Percentiles rank a stretch among this genome's conserved stretches.
Conservation (phyloP, 768 basidiomycete genomes). For the Rhizopogon roseolus region DNA sequence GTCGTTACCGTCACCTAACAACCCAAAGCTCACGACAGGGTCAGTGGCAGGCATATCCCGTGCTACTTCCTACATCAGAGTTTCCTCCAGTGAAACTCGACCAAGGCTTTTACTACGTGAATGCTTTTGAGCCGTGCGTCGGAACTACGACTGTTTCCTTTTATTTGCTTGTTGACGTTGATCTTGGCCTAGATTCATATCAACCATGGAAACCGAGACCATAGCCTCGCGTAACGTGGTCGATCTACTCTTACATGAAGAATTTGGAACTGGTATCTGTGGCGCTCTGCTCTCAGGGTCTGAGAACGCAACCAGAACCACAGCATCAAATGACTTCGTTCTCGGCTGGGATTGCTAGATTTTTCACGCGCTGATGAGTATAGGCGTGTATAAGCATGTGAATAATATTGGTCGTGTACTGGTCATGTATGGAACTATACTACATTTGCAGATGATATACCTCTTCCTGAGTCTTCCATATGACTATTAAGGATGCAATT, state of each 20-base stretch:
- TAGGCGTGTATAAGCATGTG: neutral
- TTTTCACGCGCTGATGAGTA: neutral
- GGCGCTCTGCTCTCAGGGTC: constrained; percentile 33
- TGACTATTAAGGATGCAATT: too few species aligned
- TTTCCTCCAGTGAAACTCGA: constrained; percentile 81
- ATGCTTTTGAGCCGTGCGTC: constrained; percentile 84
- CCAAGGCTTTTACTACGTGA: constrained; percentile 83
- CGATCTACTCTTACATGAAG: constrained; percentile 70
- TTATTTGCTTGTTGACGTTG: neutral
- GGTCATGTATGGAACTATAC: neutral
- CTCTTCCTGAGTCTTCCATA: too few species aligned
- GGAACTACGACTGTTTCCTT: neutral
- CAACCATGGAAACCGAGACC: constrained; percentile 94
- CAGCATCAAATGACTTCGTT: constrained; percentile 41
- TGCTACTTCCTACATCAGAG: constrained; percentile 54
- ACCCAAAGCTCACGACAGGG: constrained; percentile 3
- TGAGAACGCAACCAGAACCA: constrained; percentile 8
- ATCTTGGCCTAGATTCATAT: constrained; percentile 54
- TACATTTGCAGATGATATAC: neutral
- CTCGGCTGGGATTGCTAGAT: constrained; percentile 73
- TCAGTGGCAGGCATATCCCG: constrained; percentile 81
- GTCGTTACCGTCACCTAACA: constrained; percentile 3
- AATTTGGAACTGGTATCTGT: constrained; percentile 71
- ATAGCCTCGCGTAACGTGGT: constrained; percentile 79
- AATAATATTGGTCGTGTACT: neutral